phyloP scores from a whole-genome alignment of 768 basidiomycete genomes.

The Brasilioporus rufonigricans region DNA sequence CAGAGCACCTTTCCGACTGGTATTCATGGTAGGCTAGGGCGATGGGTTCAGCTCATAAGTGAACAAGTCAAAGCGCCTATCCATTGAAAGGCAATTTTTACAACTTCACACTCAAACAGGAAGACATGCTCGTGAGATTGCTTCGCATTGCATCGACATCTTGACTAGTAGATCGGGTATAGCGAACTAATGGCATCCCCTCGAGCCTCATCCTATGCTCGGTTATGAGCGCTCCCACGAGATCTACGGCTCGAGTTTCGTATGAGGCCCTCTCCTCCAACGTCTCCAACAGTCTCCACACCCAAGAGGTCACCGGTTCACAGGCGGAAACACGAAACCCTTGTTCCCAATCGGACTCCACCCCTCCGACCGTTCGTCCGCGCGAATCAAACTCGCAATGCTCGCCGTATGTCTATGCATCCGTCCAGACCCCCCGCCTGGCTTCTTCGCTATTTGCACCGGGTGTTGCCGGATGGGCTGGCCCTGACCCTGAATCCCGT shows the following conservation, averaged over 20 bases:
- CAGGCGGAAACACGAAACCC: conserved; percentile 51
- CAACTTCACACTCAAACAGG: too few species aligned
- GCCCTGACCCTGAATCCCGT: not conserved
- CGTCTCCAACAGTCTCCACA: too few species aligned
- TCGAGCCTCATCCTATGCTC: not conserved
- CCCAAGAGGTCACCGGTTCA: conserved; percentile 16
- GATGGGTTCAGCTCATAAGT: too few species aligned
- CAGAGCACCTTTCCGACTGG: too few species aligned
- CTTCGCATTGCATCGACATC: not conserved
- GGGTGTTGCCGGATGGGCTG: conserved; percentile 1
- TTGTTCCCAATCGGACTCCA: conserved; percentile 71
- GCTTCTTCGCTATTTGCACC: conserved; percentile 18
- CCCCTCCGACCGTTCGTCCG: conserved; percentile 73
- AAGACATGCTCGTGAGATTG: too few species aligned
- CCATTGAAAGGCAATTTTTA: too few species aligned
- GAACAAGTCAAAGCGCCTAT: too few species aligned
- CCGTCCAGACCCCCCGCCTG: conserved; percentile 32
- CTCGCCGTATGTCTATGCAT: conserved; percentile 79
- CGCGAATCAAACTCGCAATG: conserved; percentile 77
- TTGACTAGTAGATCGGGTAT: conserved; percentile 11
- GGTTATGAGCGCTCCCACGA: too few species aligned
- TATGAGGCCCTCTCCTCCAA: too few species aligned
- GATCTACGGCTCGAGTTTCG: too few species aligned
- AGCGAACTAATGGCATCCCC: not conserved
- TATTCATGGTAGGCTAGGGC: too few species aligned